phyloP scores from a whole-genome alignment of 1,139 yeast species.

The Wickerhamiella pararugosa region DNA sequence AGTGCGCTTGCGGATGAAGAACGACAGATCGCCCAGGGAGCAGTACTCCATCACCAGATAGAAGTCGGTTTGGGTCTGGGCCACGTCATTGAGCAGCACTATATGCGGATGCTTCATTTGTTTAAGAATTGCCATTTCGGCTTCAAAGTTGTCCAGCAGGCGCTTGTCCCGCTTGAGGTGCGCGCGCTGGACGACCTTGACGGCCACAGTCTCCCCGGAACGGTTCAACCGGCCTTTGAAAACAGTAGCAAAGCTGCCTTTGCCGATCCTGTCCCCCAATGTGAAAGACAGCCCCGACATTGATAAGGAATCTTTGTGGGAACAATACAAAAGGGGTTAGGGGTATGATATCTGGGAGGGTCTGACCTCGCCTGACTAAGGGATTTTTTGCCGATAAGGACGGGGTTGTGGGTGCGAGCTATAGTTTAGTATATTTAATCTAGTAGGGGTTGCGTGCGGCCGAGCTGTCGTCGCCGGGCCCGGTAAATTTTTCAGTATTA shows the following conservation, averaged over 20 bases:
- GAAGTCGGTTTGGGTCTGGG: conserved; percentile 64
- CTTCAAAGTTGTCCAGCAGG: conserved; percentile 74
- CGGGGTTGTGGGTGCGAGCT: neutral
- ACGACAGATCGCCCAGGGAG: conserved; percentile 83
- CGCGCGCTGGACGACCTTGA: conserved; percentile 74
- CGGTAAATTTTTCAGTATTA: neutral
- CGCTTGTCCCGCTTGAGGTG: conserved; percentile 57
- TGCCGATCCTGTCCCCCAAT: conserved; percentile 63
- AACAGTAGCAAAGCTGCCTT: conserved; percentile 91
- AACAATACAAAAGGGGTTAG: neutral
- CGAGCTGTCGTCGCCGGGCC: neutral
- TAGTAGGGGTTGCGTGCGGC: neutral
- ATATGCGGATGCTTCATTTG: conserved; percentile 85
- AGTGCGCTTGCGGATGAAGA: conserved; percentile 62
- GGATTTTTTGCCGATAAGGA: neutral
- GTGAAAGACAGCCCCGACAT: conserved; percentile 9
- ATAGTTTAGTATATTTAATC: neutral
- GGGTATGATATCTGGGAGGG: neutral
- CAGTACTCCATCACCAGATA: conserved; percentile 96
- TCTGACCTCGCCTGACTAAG: neutral
- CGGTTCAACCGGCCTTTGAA: conserved; percentile 45
- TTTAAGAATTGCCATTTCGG: conserved; percentile 76
- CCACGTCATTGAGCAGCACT: conserved; percentile 70
- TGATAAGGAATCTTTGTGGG: neutral
- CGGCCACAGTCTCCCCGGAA: conserved; percentile 55